These are phyloP conservation scores for Arabis hirsuta DNA, from an alignment of 345 rosid species.

Conservation along the genomic window DNA sequence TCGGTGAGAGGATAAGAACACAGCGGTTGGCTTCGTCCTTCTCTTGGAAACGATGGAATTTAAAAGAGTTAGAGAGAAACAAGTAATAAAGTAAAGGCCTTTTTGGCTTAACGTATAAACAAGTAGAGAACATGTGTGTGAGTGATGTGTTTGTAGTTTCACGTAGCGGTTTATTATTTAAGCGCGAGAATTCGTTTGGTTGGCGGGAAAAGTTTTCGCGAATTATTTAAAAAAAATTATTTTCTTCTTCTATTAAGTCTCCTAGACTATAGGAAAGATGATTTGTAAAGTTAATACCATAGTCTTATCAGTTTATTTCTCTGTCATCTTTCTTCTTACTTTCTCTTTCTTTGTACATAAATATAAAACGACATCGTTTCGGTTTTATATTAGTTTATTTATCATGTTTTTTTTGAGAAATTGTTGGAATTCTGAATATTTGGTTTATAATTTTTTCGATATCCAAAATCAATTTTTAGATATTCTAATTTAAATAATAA, in stretches of 20 bases:
- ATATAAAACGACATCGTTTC: too few species aligned
- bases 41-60: constrained; percentile 38
- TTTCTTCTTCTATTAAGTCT: not conserved
- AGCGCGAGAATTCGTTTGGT: constrained; percentile 25
- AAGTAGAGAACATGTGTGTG: not conserved
- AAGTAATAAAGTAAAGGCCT: constrained; percentile 21
- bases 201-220: constrained; percentile 35
- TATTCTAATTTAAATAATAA: too few species aligned
- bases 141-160: not conserved
- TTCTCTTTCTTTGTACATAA: not conserved
- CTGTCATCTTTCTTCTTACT: not conserved
- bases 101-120: constrained; percentile 20
- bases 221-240: not conserved
- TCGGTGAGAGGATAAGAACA: constrained; percentile 41
- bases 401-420: too few species aligned
- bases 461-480: too few species aligned
- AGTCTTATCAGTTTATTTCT: not conserved
- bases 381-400: too few species aligned
- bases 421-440: too few species aligned
- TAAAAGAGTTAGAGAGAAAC: constrained; percentile 3
- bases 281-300: not conserved
- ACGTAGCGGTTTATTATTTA: not conserved
- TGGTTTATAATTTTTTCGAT: too few species aligned
- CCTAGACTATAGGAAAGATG: not conserved
- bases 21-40: constrained; percentile 15